These are phyloP conservation scores for Hordeum vulgare DNA, from an alignment of 176 grass and related monocot genomes.

Conservation along the genomic window DNA sequence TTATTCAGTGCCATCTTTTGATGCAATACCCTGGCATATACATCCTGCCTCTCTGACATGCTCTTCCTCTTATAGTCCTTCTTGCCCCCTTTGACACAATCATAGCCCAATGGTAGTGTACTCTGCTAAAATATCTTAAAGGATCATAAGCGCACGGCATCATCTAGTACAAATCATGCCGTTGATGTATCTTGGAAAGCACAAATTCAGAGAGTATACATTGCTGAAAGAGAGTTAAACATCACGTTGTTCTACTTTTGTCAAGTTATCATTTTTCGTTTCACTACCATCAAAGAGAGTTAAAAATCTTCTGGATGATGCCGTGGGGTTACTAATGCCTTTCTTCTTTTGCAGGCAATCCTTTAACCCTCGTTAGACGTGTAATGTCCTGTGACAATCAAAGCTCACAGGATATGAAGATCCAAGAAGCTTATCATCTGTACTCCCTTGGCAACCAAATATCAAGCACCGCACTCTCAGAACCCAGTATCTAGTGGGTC, in stretches of 20 bases:
- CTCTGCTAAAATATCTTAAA: constrained; percentile 28
- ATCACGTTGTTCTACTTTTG: background rate
- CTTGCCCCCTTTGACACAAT: background rate
- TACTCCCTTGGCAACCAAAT: constrained; percentile 8
- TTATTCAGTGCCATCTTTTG: background rate
- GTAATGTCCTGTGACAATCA: background rate
- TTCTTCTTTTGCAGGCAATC: constrained; percentile 19
- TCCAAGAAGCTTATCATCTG: background rate
- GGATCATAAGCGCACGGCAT: constrained; percentile 7
- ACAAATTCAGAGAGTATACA: constrained; percentile 18
- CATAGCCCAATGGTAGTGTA: constrained; percentile 30
- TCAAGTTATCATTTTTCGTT: background rate
- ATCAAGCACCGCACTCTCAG: background rate
- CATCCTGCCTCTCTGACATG: background rate
- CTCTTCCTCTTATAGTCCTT: background rate
- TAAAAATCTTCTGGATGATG: background rate
- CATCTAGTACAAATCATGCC: constrained; percentile 26
- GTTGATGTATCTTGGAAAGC: constrained; percentile 20
- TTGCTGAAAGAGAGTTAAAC: background rate
- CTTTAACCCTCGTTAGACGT: constrained; percentile 8
- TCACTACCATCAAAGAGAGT: background rate
- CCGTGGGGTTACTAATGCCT: background rate
- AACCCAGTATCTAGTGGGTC: background rate
- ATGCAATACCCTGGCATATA: background rate
- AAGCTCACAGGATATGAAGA: constrained; percentile 13